These are phyloP conservation scores for Protomyces gravidus DNA, from an alignment of 1,139 yeast genomes.

Conservation along the genomic window DNA sequence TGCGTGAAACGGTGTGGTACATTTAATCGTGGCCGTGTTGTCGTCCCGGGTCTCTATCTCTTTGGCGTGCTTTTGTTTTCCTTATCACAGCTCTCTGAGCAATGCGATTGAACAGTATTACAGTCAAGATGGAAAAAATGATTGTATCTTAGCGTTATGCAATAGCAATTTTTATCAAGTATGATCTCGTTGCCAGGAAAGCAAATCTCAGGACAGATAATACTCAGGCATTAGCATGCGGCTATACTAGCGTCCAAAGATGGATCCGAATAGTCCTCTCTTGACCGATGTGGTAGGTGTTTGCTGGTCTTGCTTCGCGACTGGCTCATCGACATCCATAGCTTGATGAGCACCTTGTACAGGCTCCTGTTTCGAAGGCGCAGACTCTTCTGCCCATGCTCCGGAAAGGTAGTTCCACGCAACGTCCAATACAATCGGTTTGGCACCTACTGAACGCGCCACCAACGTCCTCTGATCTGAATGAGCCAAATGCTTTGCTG, in stretches of 20 bases:
- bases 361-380: not conserved
- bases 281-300: not conserved
- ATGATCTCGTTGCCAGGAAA: no score
- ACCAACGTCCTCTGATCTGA: not conserved
- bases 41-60: no score
- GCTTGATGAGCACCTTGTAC: not conserved
- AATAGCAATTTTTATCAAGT: no score
- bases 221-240: no score
- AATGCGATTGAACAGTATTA: not conserved
- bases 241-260: not conserved
- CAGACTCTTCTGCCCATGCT: not conserved
- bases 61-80: no score
- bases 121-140: no score
- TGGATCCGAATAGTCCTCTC: not conserved
- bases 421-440: slow-evolving; percentile 21
- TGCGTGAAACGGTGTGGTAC: slow-evolving; percentile 28
- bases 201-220: no score
- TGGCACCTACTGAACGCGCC: slow-evolving; percentile 7
- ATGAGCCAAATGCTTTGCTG: slow-evolving; percentile 10
- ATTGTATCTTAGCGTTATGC: no score
- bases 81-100: not conserved
- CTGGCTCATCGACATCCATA: not conserved
- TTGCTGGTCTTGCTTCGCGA: not conserved
- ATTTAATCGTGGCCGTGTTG: no score
- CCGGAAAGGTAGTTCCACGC: slow-evolving; percentile 23